Evolutionary conservation across 1,284 basidiomycete genomes (phyloP).

Genomic region (Stygiomarasmius scandens): DNA sequence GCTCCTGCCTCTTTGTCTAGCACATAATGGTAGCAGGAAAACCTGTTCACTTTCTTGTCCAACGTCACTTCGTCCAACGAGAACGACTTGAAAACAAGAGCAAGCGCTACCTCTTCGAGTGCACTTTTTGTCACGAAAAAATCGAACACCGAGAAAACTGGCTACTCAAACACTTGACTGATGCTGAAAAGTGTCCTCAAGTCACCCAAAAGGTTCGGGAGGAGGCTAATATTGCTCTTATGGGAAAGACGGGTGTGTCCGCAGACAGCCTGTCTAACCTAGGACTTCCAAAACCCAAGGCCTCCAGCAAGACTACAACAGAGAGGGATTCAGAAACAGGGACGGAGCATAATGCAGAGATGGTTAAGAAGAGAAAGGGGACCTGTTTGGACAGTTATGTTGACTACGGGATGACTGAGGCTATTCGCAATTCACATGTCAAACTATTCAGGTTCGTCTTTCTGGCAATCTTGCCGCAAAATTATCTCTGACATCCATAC

Average conservation of each 20-base stretch:
- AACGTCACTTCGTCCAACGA: not conserved
- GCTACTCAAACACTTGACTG: conserved; percentile 17
- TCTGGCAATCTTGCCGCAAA: not conserved
- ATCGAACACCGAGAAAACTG: conserved; percentile 23
- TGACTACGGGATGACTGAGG: conserved; percentile 2
- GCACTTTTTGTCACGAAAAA: not conserved
- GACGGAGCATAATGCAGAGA: no score
- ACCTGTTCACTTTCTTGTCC: no score
- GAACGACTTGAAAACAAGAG: not conserved
- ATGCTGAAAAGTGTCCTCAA: conserved; percentile 11
- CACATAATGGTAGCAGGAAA: no score
- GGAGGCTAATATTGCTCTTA: not conserved
- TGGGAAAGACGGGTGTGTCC: not conserved
- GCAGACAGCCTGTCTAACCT: not conserved
- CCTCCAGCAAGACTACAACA: no score
- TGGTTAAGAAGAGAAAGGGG: no score
- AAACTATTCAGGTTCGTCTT: not conserved
- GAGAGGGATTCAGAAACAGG: no score
- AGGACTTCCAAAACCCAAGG: not conserved
- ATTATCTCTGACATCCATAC: no score
- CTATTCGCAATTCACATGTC: not conserved
- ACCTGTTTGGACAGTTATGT: not conserved
- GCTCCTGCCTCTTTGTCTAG: no score
- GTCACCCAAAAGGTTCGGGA: not conserved
- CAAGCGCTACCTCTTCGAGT: not conserved